These are phyloP conservation scores for Phytophthora macrochlamydospora DNA, from an alignment of 352 stramenopile species.

Conservation along the genomic window DNA sequence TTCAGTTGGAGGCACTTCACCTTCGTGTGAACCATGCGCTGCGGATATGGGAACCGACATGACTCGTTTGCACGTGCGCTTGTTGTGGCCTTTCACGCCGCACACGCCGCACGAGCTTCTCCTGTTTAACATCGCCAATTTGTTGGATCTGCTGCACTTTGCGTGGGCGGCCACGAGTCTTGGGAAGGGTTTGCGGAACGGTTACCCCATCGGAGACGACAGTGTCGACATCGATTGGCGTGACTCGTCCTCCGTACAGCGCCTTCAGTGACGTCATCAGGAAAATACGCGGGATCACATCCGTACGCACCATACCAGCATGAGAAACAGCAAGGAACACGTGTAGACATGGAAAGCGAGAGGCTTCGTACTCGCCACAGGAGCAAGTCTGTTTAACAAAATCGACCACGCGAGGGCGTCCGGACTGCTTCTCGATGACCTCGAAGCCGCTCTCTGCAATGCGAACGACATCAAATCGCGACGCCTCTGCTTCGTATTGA, in stretches of 20 bases:
- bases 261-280: constrained; percentile 80
- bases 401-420: constrained; percentile 71
- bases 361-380: constrained; percentile 77
- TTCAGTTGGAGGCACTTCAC: constrained; percentile 26
- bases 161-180: constrained; percentile 63
- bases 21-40: constrained; percentile 3
- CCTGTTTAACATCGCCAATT: constrained; percentile 66
- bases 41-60: constrained; percentile 6
- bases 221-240: constrained; percentile 79
- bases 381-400: constrained; percentile 79
- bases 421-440: constrained; percentile 73
- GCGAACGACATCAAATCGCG: constrained; percentile 68
- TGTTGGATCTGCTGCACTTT: constrained; percentile 87
- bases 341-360: constrained; percentile 78
- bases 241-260: constrained; percentile 73
- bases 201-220: constrained; percentile 67
- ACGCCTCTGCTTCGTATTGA: constrained; percentile 68
- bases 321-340: constrained; percentile 75
- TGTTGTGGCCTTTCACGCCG: constrained; percentile 86
- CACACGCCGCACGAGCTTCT: constrained; percentile 85
- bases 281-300: constrained; percentile 83
- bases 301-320: constrained; percentile 63
- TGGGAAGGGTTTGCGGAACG: constrained; percentile 55
- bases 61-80: constrained; percentile 78
- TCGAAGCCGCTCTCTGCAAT: constrained; percentile 76